A percentile compares a stretch with the other conserved stretches of the same genome.
phyloP scores from a whole-genome alignment of 2,329 filamentous ascomycete species.

The Camillea tinctor region DNA sequence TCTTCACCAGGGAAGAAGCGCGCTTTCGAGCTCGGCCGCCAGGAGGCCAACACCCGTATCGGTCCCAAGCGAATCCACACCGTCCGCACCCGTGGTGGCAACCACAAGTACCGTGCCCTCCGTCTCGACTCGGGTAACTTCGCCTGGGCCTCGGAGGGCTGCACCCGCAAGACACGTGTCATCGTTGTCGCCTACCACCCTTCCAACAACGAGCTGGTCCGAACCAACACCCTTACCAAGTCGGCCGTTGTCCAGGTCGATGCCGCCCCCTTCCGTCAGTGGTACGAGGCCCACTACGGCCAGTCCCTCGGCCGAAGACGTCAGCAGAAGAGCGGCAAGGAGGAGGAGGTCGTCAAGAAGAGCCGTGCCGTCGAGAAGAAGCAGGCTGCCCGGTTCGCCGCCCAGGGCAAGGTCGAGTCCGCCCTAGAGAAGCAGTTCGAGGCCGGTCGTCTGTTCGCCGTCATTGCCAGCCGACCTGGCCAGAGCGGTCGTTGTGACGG shows the following conservation, averaged over 20 bases:
- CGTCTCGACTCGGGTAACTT: constrained; percentile 99
- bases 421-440: constrained; percentile 98
- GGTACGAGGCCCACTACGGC: constrained; percentile 99
- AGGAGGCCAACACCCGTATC: constrained; percentile 99
- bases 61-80: constrained; percentile 94
- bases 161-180: constrained; percentile 98
- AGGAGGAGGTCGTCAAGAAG: constrained; percentile 79
- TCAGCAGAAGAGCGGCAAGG: constrained; percentile 75
- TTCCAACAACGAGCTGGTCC: constrained; percentile 99
- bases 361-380: constrained; percentile 95
- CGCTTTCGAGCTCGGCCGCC: constrained; percentile 99
- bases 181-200: constrained; percentile 98
- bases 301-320: constrained; percentile 83
- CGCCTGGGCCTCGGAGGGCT: constrained; percentile 96
- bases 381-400: constrained; percentile 83
- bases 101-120: constrained; percentile 99
- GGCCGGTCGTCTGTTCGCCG: constrained; percentile 94
- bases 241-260: constrained; percentile 98
- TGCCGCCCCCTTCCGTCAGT: constrained; percentile 98
- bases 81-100: constrained; percentile 95
- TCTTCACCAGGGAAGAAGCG: constrained; percentile 82
- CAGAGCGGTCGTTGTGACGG: constrained; percentile 96
- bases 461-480: constrained; percentile 88
- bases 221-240: constrained; percentile 99
- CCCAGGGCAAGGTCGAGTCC: constrained; percentile 86